A percentile compares a stretch with the other conserved stretches of the same genome.
Evolutionary conservation across 495 filamentous ascomycete species (phyloP).

Genomic region (Aspergillus sclerotiicarbonarius): DNA sequence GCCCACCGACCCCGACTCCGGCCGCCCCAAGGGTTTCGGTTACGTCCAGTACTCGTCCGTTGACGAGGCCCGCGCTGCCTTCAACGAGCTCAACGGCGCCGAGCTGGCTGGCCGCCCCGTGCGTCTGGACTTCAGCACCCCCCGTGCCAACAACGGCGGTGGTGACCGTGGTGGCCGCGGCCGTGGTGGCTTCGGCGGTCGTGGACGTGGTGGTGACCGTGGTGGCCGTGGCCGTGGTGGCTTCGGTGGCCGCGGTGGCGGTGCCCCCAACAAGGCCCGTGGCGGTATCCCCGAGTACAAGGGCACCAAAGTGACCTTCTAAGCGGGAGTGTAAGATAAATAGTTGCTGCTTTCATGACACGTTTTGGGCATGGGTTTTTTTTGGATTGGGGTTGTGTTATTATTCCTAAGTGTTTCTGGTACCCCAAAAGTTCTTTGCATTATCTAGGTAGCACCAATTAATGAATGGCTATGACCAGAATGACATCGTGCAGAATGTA

Average conservation of each 20-base stretch:
- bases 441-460: constrained; percentile 5
- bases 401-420: constrained; percentile 4
- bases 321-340: constrained; percentile 30
- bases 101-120: constrained; percentile 76
- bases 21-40: constrained; percentile 89
- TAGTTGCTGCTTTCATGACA: constrained; percentile 6
- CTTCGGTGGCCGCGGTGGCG: constrained; percentile 52
- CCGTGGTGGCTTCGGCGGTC: constrained; percentile 51
- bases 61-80: constrained; percentile 80
- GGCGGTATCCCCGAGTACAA: constrained; percentile 81
- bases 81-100: constrained; percentile 70
- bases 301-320: constrained; percentile 91
- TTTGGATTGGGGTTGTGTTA: constrained; percentile 2
- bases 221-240: constrained; percentile 55
- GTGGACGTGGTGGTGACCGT: constrained; percentile 53
- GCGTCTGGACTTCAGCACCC: constrained; percentile 85
- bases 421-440: constrained; percentile 14
- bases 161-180: constrained; percentile 50
- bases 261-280: constrained; percentile 57
- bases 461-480: constrained; percentile 9
- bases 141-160: constrained; percentile 62
- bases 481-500: not conserved
- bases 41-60: constrained; percentile 83
- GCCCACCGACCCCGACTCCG: constrained; percentile 84
- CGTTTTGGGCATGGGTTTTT: constrained; percentile 20